Evolutionary conservation across 176 grass and related monocot genomes (phyloP), one percentile per base, ranked within the genome.

Genomic region (Eleusine indica): DNA sequence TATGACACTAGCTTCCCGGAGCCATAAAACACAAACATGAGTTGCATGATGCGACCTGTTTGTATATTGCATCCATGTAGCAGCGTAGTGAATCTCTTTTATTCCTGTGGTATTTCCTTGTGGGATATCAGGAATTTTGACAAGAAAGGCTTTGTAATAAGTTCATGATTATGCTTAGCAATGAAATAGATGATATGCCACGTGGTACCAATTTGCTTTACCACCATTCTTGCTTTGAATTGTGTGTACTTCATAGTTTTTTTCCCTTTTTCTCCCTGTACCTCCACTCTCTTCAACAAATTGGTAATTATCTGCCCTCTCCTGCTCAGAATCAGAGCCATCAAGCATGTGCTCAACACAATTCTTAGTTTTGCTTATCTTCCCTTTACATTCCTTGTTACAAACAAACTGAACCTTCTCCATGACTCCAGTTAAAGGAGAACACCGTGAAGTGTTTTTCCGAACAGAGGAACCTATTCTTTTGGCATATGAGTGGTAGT

Each of bases 341-440:
- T 60, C 56, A n/a, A 21, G 5, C 12, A 1, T 0, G 1, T 3
- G 15, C 65, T 8, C 65, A 39, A 5, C 7, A 8, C 2, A 1
- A 5, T 5, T 3, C 22, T 65, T 1, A 39, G 5, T 19, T 39
- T 68, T 39, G 1, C 5, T 37, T 6, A 39, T 68, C 14, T 17
- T 40, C 15, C 16, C 15, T 2, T 19, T 17, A 0, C 65, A 32
- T 68, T 68, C 65, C 3, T 68, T 68, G 35, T 68, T 68, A 2
- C 65, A 68, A 15, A 68, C 35, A 40, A 68, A 39, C 35, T 68
- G 15, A 5, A 68, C 12, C 13, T 68, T 68, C 2, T 39, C 5
- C 0, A 10, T 10, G 0, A 1, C 44, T 9, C 44, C 0, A 9
- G 44, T 46, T 0, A 46, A 3, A 52, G 13, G 1, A 0, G 49